phyloP scores from a whole-genome alignment of 441 rosid genomes.

The Gossypium trilobum region DNA sequence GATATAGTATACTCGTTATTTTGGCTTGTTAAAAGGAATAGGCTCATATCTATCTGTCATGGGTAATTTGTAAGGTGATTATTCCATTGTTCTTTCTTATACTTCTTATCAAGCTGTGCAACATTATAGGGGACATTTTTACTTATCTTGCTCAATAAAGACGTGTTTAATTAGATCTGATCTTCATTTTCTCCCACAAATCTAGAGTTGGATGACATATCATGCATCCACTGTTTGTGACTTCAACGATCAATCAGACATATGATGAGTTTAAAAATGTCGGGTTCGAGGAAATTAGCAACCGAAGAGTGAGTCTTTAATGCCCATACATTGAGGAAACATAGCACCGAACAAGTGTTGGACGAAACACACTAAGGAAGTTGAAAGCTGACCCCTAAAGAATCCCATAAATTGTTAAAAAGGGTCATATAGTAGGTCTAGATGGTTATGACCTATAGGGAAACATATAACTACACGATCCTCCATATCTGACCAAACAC shows the following conservation, averaged over 20 bases:
- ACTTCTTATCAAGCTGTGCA: not conserved
- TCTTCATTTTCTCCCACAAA: not conserved
- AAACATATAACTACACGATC: not conserved
- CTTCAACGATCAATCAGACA: not conserved
- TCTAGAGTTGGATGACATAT: not conserved
- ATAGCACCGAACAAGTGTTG: not conserved
- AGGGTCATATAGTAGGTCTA: not conserved
- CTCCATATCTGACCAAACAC: not conserved
- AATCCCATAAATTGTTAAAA: not conserved
- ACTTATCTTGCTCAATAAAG: not conserved
- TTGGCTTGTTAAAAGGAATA: not conserved
- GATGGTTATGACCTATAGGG: not conserved
- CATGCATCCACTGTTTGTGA: not conserved
- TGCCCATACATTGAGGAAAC: not conserved
- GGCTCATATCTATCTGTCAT: not conserved
- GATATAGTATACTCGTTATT: not conserved
- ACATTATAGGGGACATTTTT: not conserved
- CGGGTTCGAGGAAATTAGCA: not conserved
- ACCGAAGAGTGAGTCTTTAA: not conserved
- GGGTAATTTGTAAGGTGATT: not conserved
- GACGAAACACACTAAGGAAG: not conserved
- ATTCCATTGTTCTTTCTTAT: not conserved
- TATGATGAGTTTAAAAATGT: not conserved
- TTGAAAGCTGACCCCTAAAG: not conserved
- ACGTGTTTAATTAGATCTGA: not conserved